Evolutionary conservation across 352 stramenopile genomes (phyloP), one percentile per base, ranked within the genome.

Genomic region (Phytophthora lateralis): DNA sequence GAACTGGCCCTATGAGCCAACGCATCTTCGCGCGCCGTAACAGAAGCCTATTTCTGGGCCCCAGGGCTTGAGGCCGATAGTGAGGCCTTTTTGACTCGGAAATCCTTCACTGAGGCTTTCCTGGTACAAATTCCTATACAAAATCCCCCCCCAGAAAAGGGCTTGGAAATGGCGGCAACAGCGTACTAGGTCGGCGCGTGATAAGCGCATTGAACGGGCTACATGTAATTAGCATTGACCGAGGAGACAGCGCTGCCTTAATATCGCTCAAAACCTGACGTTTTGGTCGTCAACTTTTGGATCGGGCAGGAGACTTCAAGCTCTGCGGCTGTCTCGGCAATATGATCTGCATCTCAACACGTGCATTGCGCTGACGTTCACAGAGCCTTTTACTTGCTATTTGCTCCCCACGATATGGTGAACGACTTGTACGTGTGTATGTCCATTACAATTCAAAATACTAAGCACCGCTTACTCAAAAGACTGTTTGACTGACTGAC

Each of bases 51-150:
- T 52, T 60, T 35, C 17, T 42, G 35, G 35, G 35, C 14, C 35
- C 2, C 14, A 10, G 35, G 35, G 26, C 6, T 18, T 26, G 53
- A 45, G 17, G 29, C 17, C 24, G 41, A 53, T 49, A 60, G 39
- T 51, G 52, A 60, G 52, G 53, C 53, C 53, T 34, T 60, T 60
- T 63, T 63, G 55, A 56, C 53, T 60, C 53, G 53, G 42, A 51
- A 60, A 32, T 42, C 32, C 42, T 46, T 44, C 27, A 30, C 14
- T 60, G 53, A 60, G 53, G 54, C 54, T 53, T 44, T 45, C 42
- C 30, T 26, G 15, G 32, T 61, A 37, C 43, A 48, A 61, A 61
- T 53, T 39, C 32, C 54, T 17, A 53, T 60, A 53, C 53, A 60
- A 60, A 57, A 32, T 42, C 0, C 10, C 4, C 10, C 50, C 6